Conservation (phyloP, 805 yeast genomes). For the Sugiyamaella chiloensis region DNA sequence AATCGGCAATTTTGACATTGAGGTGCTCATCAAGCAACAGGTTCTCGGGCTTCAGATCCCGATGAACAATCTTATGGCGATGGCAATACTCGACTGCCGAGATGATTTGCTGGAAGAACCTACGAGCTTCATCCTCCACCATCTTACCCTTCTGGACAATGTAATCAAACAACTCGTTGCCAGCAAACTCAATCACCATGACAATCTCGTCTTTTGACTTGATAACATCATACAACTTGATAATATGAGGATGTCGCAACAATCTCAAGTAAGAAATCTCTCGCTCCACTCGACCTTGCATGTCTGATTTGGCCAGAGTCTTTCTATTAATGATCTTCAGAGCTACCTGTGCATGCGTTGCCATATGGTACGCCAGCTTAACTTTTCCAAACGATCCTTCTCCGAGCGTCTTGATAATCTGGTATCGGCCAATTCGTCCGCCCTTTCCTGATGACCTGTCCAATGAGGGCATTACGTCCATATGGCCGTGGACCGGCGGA, state of each 20-base stretch:
- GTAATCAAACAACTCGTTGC: conserved; percentile 93
- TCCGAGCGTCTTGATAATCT: conserved; percentile 86
- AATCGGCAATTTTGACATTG: conserved; percentile 94
- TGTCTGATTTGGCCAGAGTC: conserved; percentile 88
- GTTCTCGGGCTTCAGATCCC: conserved; percentile 96
- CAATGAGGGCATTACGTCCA: conserved; percentile 25
- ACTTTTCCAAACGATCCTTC: conserved; percentile 98
- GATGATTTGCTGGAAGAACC: conserved; percentile 94
- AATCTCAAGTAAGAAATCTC: conserved; percentile 87
- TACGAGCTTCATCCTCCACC: conserved; percentile 86
- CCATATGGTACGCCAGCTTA: conserved; percentile 62
- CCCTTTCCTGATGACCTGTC: conserved; percentile 15
- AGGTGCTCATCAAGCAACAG: conserved; percentile 81
- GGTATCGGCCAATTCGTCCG: conserved; percentile 80
- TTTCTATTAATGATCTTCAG: conserved; percentile 88
- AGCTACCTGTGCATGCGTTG: conserved; percentile 91
- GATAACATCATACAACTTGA: conserved; percentile 91
- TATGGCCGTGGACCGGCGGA: background rate
- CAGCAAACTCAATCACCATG: conserved; percentile 96
- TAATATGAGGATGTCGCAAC: conserved; percentile 92
- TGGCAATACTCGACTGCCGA: conserved; percentile 97
- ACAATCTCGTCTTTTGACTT: conserved; percentile 93
- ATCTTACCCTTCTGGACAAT: conserved; percentile 91
- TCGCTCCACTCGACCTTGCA: conserved; percentile 95
- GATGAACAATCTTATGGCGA: conserved; percentile 91